A percentile compares a stretch with the other conserved stretches of the same genome.
These are phyloP conservation scores for Trichoderma orchidacearum DNA, from an alignment of 495 filamentous ascomycete species.

Conservation along the genomic window DNA sequence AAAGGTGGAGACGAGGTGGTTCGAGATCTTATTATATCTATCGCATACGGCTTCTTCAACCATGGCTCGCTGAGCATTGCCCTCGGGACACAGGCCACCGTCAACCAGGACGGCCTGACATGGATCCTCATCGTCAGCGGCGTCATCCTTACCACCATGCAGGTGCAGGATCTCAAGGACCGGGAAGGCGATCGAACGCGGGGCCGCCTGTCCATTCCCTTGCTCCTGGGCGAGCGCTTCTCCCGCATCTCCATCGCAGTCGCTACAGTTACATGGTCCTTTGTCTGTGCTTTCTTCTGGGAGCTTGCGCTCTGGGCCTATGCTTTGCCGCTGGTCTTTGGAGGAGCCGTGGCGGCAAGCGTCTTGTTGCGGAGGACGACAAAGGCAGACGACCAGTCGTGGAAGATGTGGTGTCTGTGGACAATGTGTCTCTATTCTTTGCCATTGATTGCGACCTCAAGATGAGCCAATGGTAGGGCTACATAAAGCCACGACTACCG, in stretches of 20 bases:
- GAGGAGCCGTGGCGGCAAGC: not conserved
- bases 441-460: not conserved
- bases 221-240: not conserved
- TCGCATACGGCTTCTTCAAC: slow-evolving; percentile 22
- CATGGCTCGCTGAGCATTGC: slow-evolving; percentile 15
- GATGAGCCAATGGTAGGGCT: not conserved
- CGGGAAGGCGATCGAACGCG: not conserved
- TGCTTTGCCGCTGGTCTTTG: not conserved
- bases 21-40: slow-evolving; percentile 32
- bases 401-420: not conserved
- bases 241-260: not conserved
- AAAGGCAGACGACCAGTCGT: not conserved
- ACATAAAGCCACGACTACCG: no score
- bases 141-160: slow-evolving; percentile 36
- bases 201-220: not conserved
- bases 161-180: slow-evolving; percentile 15
- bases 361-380: not conserved
- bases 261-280: not conserved
- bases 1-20: slow-evolving; percentile 28
- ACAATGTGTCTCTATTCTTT: not conserved
- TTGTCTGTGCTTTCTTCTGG: not conserved
- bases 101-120: slow-evolving; percentile 9
- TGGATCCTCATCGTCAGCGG: slow-evolving; percentile 32
- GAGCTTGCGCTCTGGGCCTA: not conserved
- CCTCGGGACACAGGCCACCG: slow-evolving; percentile 4